phyloP scores from a whole-genome alignment of 345 rosid genomes.

The Boechera stricta region DNA sequence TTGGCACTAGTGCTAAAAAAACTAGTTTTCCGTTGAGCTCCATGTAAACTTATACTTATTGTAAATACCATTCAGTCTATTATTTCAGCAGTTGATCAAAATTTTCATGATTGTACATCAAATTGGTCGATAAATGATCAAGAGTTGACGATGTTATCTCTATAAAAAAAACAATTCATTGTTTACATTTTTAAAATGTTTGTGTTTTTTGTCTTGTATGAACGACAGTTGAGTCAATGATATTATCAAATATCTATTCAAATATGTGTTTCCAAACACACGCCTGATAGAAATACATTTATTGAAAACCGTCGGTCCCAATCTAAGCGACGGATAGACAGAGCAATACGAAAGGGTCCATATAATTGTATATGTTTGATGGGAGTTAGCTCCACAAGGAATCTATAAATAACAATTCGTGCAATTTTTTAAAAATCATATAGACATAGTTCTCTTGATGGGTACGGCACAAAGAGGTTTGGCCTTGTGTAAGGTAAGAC shows the following conservation, averaged over 20 bases:
- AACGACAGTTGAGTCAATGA: too few species aligned
- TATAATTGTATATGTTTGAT: not conserved
- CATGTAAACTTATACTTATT: not conserved
- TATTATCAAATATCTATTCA: too few species aligned
- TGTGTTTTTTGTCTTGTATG: not conserved
- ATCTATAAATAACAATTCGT: too few species aligned
- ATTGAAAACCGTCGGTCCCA: not conserved
- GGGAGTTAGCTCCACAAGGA: not conserved
- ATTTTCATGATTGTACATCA: not conserved
- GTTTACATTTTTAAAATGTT: not conserved
- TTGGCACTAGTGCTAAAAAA: too few species aligned
- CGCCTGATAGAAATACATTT: not conserved
- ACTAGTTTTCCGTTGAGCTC: not conserved
- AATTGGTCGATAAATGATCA: not conserved
- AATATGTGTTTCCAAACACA: not conserved
- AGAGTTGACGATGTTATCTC: not conserved
- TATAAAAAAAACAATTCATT: not conserved
- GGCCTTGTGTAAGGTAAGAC: conserved; percentile 43
- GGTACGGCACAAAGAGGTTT: conserved; percentile 41
- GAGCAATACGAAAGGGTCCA: not conserved
- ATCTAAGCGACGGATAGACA: not conserved
- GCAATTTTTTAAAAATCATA: not conserved
- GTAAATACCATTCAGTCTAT: not conserved
- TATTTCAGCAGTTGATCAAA: not conserved
- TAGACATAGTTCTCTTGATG: not conserved